These are phyloP conservation scores for Trifolium pratense DNA, from an alignment of 306 rosid species.

Conservation along the genomic window DNA sequence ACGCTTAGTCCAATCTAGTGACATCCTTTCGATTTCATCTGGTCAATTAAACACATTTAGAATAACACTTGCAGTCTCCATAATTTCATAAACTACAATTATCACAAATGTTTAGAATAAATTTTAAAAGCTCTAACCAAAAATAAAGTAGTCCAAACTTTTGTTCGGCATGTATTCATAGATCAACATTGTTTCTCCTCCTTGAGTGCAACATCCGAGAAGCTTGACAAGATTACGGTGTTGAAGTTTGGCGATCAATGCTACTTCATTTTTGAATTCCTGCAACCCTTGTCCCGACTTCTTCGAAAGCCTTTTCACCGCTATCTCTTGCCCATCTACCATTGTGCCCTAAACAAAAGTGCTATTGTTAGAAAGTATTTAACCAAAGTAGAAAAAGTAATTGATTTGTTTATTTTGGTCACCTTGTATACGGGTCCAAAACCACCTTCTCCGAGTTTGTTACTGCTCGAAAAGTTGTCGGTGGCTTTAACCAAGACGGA, in stretches of 20 bases:
- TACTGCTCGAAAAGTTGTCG: neutral
- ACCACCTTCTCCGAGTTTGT: slow-evolving; percentile 22
- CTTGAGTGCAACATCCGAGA: neutral
- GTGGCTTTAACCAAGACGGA: neutral
- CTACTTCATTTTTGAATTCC: neutral
- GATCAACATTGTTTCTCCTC: neutral
- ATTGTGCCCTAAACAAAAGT: neutral
- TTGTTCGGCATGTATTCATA: slow-evolving; percentile 19
- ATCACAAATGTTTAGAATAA: neutral
- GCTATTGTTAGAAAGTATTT: neutral
- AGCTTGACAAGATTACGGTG: neutral
- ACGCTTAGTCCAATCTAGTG: neutral
- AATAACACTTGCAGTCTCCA: neutral
- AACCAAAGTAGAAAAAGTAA: neutral
- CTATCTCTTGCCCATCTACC: slow-evolving; percentile 1
- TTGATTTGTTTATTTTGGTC: neutral
- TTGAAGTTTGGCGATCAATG: neutral
- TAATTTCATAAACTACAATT: neutral
- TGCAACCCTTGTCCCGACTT: slow-evolving; percentile 3
- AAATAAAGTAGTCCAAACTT: slow-evolving; percentile 4
- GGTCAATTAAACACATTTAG: neutral
- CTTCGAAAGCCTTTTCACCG: slow-evolving; percentile 4
- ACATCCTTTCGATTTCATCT: neutral
- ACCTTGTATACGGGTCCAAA: slow-evolving; percentile 3
- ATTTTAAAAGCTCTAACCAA: slow-evolving; percentile 3